phyloP scores from a whole-genome alignment of 805 yeast species.

The Pichia pseudocactophila region DNA sequence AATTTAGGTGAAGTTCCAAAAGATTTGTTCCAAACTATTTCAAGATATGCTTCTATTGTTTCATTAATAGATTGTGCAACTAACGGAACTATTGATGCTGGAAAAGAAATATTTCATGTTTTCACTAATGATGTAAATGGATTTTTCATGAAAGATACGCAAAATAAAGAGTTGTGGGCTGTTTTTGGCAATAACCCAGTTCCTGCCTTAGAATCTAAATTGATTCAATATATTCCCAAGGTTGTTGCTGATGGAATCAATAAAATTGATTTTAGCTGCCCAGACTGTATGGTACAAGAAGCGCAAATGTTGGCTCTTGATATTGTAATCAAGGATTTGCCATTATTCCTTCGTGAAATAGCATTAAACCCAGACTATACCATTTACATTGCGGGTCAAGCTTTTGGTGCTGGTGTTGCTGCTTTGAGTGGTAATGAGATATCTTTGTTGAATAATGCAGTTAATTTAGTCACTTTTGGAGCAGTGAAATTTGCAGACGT shows the following conservation, averaged over 20 bases:
- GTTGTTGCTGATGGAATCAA: background rate
- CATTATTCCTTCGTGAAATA: slow-evolving; percentile 1
- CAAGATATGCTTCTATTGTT: background rate
- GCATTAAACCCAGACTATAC: slow-evolving; percentile 1
- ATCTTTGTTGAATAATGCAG: background rate
- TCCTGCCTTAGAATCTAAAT: background rate
- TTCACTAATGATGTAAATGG: background rate
- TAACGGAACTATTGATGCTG: slow-evolving; percentile 1
- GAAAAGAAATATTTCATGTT: slow-evolving; percentile 3
- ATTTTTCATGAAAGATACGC: slow-evolving; percentile 1
- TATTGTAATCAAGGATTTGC: slow-evolving; percentile 1
- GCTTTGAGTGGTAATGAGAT: slow-evolving; percentile 2
- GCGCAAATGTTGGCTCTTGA: slow-evolving; percentile 2
- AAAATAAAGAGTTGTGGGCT: slow-evolving; percentile 2
- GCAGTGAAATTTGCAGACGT: slow-evolving; percentile 3
- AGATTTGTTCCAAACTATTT: background rate
- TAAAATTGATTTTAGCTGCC: background rate
- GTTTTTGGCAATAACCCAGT: slow-evolving; percentile 1
- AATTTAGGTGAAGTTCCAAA: background rate
- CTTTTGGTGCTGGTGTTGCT: slow-evolving; percentile 2
- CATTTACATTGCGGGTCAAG: slow-evolving; percentile 1
- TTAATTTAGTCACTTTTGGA: background rate
- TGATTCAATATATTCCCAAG: background rate
- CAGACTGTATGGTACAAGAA: slow-evolving; percentile 1
- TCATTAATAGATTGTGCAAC: slow-evolving; percentile 1